Conservation (phyloP, 768 basidiomycete species). For the Dacryopinax primogenitus region DNA sequence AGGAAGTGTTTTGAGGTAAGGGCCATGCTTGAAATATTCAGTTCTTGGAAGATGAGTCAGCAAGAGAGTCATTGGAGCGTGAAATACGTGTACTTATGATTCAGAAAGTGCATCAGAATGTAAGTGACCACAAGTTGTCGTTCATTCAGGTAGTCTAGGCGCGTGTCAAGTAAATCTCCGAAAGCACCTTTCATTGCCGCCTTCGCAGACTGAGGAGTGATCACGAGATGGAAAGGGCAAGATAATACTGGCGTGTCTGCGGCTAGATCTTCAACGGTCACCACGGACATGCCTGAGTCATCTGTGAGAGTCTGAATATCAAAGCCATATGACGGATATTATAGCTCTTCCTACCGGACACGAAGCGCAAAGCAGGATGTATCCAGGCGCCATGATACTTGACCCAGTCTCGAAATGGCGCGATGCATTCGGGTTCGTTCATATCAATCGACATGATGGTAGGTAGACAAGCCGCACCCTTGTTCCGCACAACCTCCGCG, state of each 20-base stretch:
- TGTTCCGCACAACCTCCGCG: conserved; percentile 4
- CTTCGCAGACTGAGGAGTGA: neutral
- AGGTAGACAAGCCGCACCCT: neutral
- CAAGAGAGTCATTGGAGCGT: conserved; percentile 9
- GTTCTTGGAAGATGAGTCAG: conserved; percentile 10
- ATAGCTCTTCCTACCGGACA: neutral
- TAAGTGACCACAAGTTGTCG: conserved; percentile 59
- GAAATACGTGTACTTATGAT: conserved; percentile 25
- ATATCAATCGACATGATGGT: neutral
- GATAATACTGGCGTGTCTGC: neutral
- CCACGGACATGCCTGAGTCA: conserved; percentile 4
- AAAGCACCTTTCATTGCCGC: neutral
- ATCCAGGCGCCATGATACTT: conserved; percentile 4
- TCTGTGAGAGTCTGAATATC: no score
- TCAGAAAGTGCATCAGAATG: conserved; percentile 44
- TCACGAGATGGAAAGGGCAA: conserved; percentile 4
- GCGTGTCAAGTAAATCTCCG: neutral
- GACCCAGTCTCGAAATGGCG: neutral
- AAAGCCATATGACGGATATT: no score
- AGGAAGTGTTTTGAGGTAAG: conserved; percentile 63
- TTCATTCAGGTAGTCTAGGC: conserved; percentile 24
- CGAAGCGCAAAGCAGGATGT: neutral
- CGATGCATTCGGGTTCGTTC: neutral
- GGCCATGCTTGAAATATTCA: conserved; percentile 25
- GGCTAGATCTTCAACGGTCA: neutral